These are phyloP conservation scores for Haplosporangium sp. DNA, from an alignment of 371 early-diverging fungal species.

Conservation along the genomic window DNA sequence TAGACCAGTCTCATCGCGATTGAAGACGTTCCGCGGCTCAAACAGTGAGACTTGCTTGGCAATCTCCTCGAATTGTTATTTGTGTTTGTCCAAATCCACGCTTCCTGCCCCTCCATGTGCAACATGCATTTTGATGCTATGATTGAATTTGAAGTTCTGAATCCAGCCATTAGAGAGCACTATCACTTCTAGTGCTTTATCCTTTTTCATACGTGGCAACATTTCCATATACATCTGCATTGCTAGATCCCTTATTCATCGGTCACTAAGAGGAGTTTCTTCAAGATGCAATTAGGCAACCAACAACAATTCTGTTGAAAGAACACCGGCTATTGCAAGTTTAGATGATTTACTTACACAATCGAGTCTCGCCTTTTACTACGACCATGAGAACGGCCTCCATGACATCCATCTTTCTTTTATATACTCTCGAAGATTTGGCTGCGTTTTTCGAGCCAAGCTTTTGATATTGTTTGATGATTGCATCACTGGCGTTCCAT, in stretches of 20 bases:
- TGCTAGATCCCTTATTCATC: neutral
- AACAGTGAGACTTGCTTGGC: neutral
- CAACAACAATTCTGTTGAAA: too few relatives aligned
- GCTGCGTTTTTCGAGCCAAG: too few relatives aligned
- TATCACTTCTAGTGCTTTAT: neutral
- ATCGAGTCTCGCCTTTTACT: too few relatives aligned
- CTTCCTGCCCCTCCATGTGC: conserved; percentile 4
- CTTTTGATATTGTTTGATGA: too few relatives aligned
- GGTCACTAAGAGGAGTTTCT: conserved; percentile 1
- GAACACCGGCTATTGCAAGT: too few relatives aligned
- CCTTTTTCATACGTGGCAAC: neutral
- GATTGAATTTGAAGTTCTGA: neutral
- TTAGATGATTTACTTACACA: too few relatives aligned
- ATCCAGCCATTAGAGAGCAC: conserved; percentile 1
- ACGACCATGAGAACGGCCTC: too few relatives aligned
- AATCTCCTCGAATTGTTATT: neutral
- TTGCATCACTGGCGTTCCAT: too few relatives aligned
- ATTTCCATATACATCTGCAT: neutral
- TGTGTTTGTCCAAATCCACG: neutral
- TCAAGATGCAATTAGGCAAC: too few relatives aligned
- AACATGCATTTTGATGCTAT: neutral
- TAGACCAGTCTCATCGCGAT: conserved; percentile 9
- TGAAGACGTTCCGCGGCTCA: neutral
- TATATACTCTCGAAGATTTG: too few relatives aligned
- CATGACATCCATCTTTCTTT: too few relatives aligned